Evolutionary conservation across 139 green algal genomes (phyloP), one percentile per base, ranked within the genome.

Genomic region (Trebouxia sp.): DNA sequence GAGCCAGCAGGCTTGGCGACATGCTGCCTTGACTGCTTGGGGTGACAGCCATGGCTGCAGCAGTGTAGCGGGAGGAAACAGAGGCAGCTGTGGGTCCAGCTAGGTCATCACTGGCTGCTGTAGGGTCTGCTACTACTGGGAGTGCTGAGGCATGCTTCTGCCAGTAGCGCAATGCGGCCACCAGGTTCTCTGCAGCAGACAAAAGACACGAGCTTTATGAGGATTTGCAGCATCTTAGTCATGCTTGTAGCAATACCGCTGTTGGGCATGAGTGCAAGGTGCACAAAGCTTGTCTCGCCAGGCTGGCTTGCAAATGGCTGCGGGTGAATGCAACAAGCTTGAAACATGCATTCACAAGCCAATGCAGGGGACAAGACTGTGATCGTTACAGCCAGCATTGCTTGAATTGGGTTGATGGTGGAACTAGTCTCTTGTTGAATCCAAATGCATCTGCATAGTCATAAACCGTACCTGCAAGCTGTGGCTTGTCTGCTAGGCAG

Each of bases 1-100:
- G 78, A 32, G 82, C 78, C 39, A 89, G 30, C 26, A 80, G 48
- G 17, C 41, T 14, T 39, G 53, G 24, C 20, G 75, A 70, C 5
- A 80, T 47, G 53, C 3, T 28, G 35, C 41, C 48, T 45, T 42
- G 45, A 6, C 45, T 38, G 22, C 4, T 20, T 17, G 72, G 72
- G 35, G 42, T 55, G 10, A 77, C 24, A 0, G 41, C 41, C 15
- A 37, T 14, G 1, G 48, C 72, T 47, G 28, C 72, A 22, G n/a
- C 15, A 55, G 42, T 47, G 42, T 79, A 65, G 1, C 45, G 45
- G 15, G n/a, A 47, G 47, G 72, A 37, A 11, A 79, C 30, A 20
- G 35, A 22, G 28, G 14, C 20, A 24, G 45, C 11, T 32, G 15
- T 65, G 30, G 37, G 42, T 3, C 43, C 43, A 24, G 42, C 15